Conservation (phyloP, 78 protist species). For the Chrysochromulina parva region DNA sequence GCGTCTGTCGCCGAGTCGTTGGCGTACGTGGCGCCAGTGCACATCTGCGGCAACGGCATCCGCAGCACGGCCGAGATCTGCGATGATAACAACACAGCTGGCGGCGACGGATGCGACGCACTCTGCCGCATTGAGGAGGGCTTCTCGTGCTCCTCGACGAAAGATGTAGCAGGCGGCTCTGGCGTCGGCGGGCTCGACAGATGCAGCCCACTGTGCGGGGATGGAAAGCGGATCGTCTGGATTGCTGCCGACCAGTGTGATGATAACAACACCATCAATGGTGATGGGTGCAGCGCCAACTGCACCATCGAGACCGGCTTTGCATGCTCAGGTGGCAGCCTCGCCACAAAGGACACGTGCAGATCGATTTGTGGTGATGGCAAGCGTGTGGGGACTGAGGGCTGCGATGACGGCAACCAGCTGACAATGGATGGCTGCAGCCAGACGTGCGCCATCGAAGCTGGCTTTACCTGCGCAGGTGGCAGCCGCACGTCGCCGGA, state of each 20-base stretch:
- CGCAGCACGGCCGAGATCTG: background rate
- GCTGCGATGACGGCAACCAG: background rate
- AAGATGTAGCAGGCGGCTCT: no score
- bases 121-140: background rate
- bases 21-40: background rate
- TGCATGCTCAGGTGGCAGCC: background rate
- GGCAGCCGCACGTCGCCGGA: background rate
- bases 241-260: background rate
- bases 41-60: slow-evolving; percentile 16
- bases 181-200: background rate
- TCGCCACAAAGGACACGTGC: background rate
- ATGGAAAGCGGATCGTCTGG: background rate
- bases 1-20: background rate
- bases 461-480: background rate
- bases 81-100: background rate
- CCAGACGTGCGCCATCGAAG: background rate
- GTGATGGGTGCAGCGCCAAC: background rate
- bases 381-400: background rate
- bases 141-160: background rate
- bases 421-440: background rate
- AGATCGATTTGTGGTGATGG: background rate
- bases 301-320: slow-evolving; percentile 5
- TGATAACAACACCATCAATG: background rate
- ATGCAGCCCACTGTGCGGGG: background rate
- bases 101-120: background rate